Evolutionary conservation across 1,284 basidiomycete species (phyloP).

Genomic region (Exobasidium cylindrosporum): DNA sequence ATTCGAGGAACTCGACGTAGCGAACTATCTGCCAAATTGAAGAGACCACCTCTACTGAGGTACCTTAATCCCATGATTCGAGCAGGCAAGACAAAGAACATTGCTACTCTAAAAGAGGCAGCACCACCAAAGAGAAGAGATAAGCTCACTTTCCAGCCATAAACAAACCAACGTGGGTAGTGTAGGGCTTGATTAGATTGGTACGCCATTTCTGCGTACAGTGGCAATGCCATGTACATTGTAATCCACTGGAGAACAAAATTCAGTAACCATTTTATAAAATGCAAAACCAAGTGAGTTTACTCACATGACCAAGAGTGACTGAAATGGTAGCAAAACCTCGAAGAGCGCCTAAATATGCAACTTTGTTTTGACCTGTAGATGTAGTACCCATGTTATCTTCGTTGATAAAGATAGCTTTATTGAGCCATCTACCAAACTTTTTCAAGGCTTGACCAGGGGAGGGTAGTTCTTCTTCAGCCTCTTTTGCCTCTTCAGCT

Average conservation of each 20-base stretch:
- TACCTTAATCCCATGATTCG: slow-evolving; percentile 43
- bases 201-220: background rate
- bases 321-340: slow-evolving; percentile 46
- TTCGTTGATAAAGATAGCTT: slow-evolving; percentile 9
- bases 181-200: background rate
- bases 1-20: slow-evolving; percentile 42
- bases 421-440: background rate
- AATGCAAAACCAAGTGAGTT: background rate
- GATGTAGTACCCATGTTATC: background rate
- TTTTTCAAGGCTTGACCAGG: background rate
- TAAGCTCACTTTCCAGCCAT: background rate
- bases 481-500: background rate
- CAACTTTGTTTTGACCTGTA: slow-evolving; percentile 19
- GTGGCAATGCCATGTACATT: slow-evolving; percentile 26
- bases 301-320: slow-evolving; percentile 39
- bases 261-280: slow-evolving; percentile 33
- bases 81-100: slow-evolving; percentile 46
- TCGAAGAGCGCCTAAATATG: slow-evolving; percentile 44
- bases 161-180: background rate
- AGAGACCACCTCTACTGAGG: slow-evolving; percentile 35
- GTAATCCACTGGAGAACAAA: slow-evolving; percentile 27
- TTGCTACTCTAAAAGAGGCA: slow-evolving; percentile 33
- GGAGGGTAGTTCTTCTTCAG: background rate
- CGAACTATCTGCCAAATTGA: slow-evolving; percentile 36
- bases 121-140: slow-evolving; percentile 23